phyloP scores from a whole-genome alignment of 2,329 filamentous ascomycete species.

The Didymellaceae sp. region DNA sequence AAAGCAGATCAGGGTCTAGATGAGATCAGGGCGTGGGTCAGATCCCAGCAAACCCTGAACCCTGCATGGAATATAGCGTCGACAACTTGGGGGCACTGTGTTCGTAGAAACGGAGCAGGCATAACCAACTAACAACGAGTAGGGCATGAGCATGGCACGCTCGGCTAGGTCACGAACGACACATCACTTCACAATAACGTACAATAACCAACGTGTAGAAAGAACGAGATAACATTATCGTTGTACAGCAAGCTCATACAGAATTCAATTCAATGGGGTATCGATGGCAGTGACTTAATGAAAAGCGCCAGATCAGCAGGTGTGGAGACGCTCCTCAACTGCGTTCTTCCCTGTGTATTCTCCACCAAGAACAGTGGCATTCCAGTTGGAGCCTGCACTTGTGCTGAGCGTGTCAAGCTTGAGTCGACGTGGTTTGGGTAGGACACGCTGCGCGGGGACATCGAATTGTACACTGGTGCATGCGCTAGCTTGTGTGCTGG shows the following conservation, averaged over 20 bases:
- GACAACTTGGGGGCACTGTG: too few species aligned
- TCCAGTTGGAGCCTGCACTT: slow-evolving; percentile 6
- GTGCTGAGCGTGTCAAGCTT: background rate
- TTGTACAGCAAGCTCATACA: too few species aligned
- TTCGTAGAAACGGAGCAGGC: too few species aligned
- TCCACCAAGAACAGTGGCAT: slow-evolving; percentile 14
- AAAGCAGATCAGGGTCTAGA: background rate
- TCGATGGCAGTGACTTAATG: slow-evolving; percentile 16
- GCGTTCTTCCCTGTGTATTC: slow-evolving; percentile 2
- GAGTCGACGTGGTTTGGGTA: background rate
- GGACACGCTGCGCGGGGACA: background rate
- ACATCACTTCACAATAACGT: too few species aligned
- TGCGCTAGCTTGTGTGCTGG: background rate
- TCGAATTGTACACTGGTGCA: background rate
- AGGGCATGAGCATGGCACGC: too few species aligned
- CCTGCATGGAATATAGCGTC: too few species aligned
- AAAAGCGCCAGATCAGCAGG: slow-evolving; percentile 16
- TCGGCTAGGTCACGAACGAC: too few species aligned
- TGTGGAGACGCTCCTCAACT: slow-evolving; percentile 13
- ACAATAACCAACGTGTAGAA: too few species aligned
- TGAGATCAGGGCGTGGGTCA: too few species aligned
- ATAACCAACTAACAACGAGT: too few species aligned
- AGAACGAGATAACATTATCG: too few species aligned
- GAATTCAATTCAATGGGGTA: slow-evolving; percentile 20
- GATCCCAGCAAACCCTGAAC: too few species aligned